Percentiles rank a stretch among this genome's conserved stretches.
These are phyloP conservation scores for Circinella minor DNA, from an alignment of 371 early-diverging fungal genomes.

Conservation along the genomic window DNA sequence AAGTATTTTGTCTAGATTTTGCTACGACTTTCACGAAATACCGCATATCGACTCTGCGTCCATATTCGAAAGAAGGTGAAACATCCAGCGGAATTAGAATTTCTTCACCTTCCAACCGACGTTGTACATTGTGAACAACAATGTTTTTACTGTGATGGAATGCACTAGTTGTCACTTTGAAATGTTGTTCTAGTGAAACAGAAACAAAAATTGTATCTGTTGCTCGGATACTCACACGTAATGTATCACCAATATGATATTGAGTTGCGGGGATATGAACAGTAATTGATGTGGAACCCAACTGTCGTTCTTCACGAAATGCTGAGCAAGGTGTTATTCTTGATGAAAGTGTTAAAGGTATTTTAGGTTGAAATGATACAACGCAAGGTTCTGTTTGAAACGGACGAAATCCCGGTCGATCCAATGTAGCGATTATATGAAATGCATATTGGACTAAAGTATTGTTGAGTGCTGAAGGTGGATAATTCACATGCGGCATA, in stretches of 20 bases:
- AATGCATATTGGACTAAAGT: constrained; percentile 31
- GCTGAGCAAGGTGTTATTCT: neutral
- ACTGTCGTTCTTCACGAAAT: neutral
- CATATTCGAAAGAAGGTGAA: constrained; percentile 8
- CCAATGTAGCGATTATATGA: constrained; percentile 31
- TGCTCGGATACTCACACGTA: neutral
- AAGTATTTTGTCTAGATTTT: constrained; percentile 3
- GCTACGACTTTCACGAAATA: neutral
- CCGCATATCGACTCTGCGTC: constrained; percentile 7
- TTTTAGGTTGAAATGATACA: constrained; percentile 31
- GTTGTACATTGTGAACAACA: constrained; percentile 6
- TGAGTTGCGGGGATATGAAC: neutral
- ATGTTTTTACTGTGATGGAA: constrained; percentile 6
- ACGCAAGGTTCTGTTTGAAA: constrained; percentile 30
- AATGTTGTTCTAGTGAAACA: constrained; percentile 17
- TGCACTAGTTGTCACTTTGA: constrained; percentile 11
- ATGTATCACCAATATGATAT: neutral
- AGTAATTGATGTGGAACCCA: neutral
- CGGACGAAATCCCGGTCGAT: constrained; percentile 26
- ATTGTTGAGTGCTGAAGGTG: constrained; percentile 32
- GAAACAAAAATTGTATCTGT: neutral
- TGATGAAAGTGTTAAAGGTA: constrained; percentile 1
- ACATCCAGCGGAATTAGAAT: neutral
- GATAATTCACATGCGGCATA: constrained; percentile 47
- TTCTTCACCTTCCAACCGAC: neutral